phyloP scores from a whole-genome alignment of 2,329 filamentous ascomycete species.

The Verticillium dahliae region DNA sequence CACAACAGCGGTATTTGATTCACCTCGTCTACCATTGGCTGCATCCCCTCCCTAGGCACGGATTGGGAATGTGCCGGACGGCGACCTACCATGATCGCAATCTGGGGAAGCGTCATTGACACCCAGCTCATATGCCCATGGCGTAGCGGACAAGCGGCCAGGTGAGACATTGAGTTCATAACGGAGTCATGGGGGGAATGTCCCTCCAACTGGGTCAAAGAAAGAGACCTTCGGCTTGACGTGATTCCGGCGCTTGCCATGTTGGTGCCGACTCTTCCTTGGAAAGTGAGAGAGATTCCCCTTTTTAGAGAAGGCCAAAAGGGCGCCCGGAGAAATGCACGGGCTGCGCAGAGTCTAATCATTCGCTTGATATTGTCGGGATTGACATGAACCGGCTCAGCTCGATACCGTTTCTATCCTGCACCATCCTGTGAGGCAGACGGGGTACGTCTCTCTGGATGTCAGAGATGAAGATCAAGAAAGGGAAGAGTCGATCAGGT shows the following conservation, averaged over 20 bases:
- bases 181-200: background rate
- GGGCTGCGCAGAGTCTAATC: background rate
- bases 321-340: background rate
- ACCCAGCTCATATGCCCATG: background rate
- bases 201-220: background rate
- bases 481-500: background rate
- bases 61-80: background rate
- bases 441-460: too few species aligned
- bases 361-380: background rate
- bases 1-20: background rate
- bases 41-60: background rate
- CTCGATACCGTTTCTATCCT: background rate
- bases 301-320: background rate
- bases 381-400: background rate
- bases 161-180: background rate
- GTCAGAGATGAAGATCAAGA: too few species aligned
- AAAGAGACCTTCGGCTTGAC: background rate
- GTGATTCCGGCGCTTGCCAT: background rate
- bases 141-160: background rate
- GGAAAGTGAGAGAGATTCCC: background rate
- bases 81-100: background rate
- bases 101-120: background rate
- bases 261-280: background rate
- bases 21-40: background rate
- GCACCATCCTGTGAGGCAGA: too few species aligned